Conservation (phyloP, 2,329 filamentous ascomycete species). For the Microdochium bolleyi region DNA sequence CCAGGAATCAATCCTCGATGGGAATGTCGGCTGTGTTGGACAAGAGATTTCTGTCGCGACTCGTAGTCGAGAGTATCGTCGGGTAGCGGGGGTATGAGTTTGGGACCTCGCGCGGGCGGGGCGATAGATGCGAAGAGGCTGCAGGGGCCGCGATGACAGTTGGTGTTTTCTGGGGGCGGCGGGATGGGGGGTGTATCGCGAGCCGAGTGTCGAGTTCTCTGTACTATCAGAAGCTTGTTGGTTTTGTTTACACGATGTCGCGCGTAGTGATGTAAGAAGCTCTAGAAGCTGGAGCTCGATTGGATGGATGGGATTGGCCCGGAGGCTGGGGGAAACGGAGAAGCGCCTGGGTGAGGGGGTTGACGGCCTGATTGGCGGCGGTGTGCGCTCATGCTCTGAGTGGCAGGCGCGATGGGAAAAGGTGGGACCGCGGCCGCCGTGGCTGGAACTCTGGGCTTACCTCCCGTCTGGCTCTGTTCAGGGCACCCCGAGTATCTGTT, state of each 20-base stretch:
- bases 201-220: too few species aligned
- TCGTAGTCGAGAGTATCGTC: too few species aligned
- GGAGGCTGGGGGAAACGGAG: neutral
- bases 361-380: neutral
- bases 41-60: too few species aligned
- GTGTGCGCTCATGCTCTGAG: conserved; percentile 1
- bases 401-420: neutral
- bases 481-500: neutral
- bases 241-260: neutral
- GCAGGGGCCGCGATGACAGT: too few species aligned
- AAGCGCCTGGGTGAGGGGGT: conserved; percentile 1
- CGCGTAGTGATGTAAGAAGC: neutral
- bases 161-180: too few species aligned
- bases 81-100: too few species aligned
- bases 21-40: too few species aligned
- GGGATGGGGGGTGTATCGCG: too few species aligned
- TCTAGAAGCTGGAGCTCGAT: neutral
- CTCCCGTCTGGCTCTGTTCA: neutral
- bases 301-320: neutral
- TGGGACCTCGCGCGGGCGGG: too few species aligned
- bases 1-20: neutral
- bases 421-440: neutral
- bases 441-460: neutral
- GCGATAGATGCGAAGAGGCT: too few species aligned
- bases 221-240: conserved; percentile 1